A percentile compares a stretch with the other conserved stretches of the same genome.
phyloP scores from a whole-genome alignment of 2,329 filamentous ascomycete species.

The Clonostachys chloroleuca region DNA sequence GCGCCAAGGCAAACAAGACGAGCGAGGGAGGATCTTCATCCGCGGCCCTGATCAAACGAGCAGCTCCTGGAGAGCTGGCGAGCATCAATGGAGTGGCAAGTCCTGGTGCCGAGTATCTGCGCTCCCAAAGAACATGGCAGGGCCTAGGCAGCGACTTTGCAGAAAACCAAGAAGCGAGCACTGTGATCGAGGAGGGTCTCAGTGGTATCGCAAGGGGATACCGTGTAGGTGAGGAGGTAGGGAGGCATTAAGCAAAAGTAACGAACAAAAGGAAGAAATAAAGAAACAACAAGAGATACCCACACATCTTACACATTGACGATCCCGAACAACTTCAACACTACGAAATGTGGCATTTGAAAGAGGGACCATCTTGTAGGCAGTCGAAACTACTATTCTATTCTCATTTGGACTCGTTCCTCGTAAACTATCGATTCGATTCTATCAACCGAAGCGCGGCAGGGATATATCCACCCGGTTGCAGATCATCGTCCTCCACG shows the following conservation, averaged over 20 bases:
- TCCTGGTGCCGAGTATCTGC: conserved; percentile 83
- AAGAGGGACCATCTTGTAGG: too few relatives aligned
- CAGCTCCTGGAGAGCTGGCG: conserved; percentile 59
- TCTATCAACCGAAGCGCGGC: too few relatives aligned
- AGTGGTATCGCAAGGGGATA: conserved; percentile 89
- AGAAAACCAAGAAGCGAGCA: conserved; percentile 46
- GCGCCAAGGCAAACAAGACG: conserved; percentile 7
- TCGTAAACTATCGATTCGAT: too few relatives aligned
- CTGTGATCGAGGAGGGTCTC: conserved; percentile 77
- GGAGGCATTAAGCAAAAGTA: conserved; percentile 15
- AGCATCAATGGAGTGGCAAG: conserved; percentile 84
- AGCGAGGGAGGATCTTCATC: conserved; percentile 9
- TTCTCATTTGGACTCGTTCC: too few relatives aligned
- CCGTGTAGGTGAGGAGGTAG: conserved; percentile 58
- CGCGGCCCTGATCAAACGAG: conserved; percentile 51
- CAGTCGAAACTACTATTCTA: too few relatives aligned
- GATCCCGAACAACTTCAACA: too few relatives aligned
- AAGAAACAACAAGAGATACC: too few relatives aligned
- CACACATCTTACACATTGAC: too few relatives aligned
- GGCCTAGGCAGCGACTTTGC: conserved; percentile 83
- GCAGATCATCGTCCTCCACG: too few relatives aligned
- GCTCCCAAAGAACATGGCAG: conserved; percentile 82
- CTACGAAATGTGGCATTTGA: too few relatives aligned
- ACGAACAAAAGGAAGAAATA: too few relatives aligned
- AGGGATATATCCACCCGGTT: too few relatives aligned